A percentile compares a stretch with the other conserved stretches of the same genome.
phyloP scores from a whole-genome alignment of 306 rosid species.

The Cucurbita pepo region DNA sequence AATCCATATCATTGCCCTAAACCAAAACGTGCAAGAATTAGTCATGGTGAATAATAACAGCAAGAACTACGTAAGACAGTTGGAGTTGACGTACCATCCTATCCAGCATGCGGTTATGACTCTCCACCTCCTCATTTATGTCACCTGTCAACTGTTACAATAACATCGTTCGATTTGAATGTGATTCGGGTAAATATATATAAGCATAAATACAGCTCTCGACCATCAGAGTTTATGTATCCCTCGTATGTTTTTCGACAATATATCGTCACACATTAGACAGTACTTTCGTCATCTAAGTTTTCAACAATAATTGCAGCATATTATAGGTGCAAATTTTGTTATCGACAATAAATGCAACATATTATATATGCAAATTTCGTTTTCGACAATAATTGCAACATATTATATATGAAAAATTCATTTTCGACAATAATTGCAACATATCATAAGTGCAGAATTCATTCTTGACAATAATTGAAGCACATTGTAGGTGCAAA shows the following conservation, averaged over 20 bases:
- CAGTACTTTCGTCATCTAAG: background rate
- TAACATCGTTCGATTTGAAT: background rate
- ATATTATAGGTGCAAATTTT: background rate
- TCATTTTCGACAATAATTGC: background rate
- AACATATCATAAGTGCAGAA: background rate
- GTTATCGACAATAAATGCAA: background rate
- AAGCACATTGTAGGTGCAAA: background rate
- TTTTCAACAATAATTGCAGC: background rate
- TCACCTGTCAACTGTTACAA: conserved; percentile 80
- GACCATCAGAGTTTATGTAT: background rate
- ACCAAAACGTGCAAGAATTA: background rate
- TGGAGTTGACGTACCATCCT: conserved; percentile 46
- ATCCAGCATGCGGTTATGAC: conserved; percentile 78
- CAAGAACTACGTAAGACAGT: background rate
- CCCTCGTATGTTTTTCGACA: background rate
- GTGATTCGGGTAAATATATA: too few relatives aligned
- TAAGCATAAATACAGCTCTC: background rate
- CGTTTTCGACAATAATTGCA: background rate
- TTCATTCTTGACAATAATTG: background rate
- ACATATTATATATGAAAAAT: too few relatives aligned
- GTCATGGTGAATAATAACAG: background rate
- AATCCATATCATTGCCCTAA: conserved; percentile 89
- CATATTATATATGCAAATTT: background rate
- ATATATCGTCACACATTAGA: background rate
- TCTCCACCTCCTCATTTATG: conserved; percentile 84